A percentile compares a stretch with the other conserved stretches of the same genome.
Evolutionary conservation across 2,329 filamentous ascomycete species (phyloP).

Genomic region (Paecilomyces variotii): DNA sequence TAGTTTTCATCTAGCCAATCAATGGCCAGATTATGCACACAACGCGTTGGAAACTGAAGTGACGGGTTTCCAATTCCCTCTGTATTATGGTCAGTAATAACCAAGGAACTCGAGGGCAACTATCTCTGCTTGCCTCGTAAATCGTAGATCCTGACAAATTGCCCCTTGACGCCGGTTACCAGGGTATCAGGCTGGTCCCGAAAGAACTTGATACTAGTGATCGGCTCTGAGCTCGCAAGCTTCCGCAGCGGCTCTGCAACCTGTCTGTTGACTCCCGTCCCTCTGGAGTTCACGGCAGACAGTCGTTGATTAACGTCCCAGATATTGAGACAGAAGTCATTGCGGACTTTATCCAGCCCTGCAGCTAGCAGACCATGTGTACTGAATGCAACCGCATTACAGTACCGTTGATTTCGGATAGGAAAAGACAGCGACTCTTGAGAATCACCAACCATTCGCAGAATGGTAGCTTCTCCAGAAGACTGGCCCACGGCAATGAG

Average conservation of each 20-base stretch:
- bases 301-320: slow-evolving; percentile 51
- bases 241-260: slow-evolving; percentile 47
- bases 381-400: slow-evolving; percentile 57
- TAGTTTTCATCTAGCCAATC: slow-evolving; percentile 59
- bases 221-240: slow-evolving; percentile 53
- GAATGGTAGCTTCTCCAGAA: slow-evolving; percentile 53
- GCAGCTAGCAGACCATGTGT: slow-evolving; percentile 50
- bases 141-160: slow-evolving; percentile 56
- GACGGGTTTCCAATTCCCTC: slow-evolving; percentile 32
- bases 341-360: slow-evolving; percentile 55
- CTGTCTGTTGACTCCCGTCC: slow-evolving; percentile 16
- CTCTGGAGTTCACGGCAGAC: slow-evolving; percentile 24
- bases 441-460: slow-evolving; percentile 46
- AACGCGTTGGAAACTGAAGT: slow-evolving; percentile 47
- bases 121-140: slow-evolving; percentile 43
- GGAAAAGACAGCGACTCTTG: slow-evolving; percentile 45
- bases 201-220: slow-evolving; percentile 59
- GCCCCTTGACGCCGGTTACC: slow-evolving; percentile 52
- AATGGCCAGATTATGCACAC: slow-evolving; percentile 57
- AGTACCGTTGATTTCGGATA: slow-evolving; percentile 55
- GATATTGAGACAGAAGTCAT: slow-evolving; percentile 57
- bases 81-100: slow-evolving; percentile 7
- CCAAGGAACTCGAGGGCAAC: neutral
- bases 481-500: slow-evolving; percentile 54
- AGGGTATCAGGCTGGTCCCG: slow-evolving; percentile 52